Conservation (phyloP, 2,329 filamentous ascomycete genomes). For the Colletotrichum limetticola region DNA sequence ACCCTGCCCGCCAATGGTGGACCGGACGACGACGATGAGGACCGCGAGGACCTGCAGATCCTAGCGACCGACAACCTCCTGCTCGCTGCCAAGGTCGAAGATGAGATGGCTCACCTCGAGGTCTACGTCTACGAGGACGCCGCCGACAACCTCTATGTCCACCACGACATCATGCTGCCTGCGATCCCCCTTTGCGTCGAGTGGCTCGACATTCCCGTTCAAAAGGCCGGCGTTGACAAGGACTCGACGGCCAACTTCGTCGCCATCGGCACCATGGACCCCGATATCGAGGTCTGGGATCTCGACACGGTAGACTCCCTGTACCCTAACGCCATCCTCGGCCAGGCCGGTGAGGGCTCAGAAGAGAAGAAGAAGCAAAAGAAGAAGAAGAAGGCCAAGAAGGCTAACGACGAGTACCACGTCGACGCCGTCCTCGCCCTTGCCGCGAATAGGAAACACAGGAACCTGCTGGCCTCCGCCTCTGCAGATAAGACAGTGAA, state of each 20-base stretch:
- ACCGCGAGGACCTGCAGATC: slow-evolving; percentile 93
- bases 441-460: slow-evolving; percentile 91
- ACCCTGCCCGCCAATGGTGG: slow-evolving; percentile 78
- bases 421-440: slow-evolving; percentile 93
- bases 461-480: slow-evolving; percentile 92
- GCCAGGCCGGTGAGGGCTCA: slow-evolving; percentile 71
- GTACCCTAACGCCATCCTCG: slow-evolving; percentile 97
- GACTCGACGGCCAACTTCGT: slow-evolving; percentile 88
- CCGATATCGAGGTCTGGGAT: slow-evolving; percentile 99
- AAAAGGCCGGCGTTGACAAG: slow-evolving; percentile 70
- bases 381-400: slow-evolving; percentile 90
- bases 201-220: slow-evolving; percentile 94
- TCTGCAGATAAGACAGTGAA: slow-evolving; percentile 98
- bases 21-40: slow-evolving; percentile 83
- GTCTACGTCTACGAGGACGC: slow-evolving; percentile 97
- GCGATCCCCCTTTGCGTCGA: slow-evolving; percentile 95
- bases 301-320: slow-evolving; percentile 96
- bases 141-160: slow-evolving; percentile 96
- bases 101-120: slow-evolving; percentile 95
- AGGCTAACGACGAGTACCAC: slow-evolving; percentile 91
- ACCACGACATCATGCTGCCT: slow-evolving; percentile 99
- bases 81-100: slow-evolving; percentile 92
- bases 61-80: slow-evolving; percentile 93
- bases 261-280: slow-evolving; percentile 95
- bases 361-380: slow-evolving; percentile 75